Percentiles rank a stretch among this genome's conserved stretches.
Evolutionary conservation across 495 filamentous ascomycete genomes (phyloP).

Genomic region (Poronia punctata): DNA sequence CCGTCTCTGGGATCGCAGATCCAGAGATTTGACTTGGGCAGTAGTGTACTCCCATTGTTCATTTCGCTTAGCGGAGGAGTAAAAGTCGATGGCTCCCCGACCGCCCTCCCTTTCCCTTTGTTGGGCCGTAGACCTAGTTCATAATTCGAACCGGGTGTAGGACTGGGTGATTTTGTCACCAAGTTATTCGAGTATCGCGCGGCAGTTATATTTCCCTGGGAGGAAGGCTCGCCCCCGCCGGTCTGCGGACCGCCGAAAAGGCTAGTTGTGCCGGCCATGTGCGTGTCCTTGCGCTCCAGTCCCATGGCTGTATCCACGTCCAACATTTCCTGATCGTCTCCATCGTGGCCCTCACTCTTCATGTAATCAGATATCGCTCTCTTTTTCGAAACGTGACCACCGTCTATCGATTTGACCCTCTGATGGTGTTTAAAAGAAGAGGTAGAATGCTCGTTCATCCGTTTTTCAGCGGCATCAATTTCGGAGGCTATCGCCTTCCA

Average conservation of each 20-base stretch:
- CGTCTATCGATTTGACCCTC: constrained; percentile 25
- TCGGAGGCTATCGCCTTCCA: constrained; percentile 68
- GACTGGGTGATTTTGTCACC: constrained; percentile 25
- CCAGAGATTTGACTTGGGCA: constrained; percentile 36
- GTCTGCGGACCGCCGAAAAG: constrained; percentile 28
- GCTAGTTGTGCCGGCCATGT: constrained; percentile 22
- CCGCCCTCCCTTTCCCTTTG: constrained; percentile 29
- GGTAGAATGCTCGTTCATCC: constrained; percentile 30
- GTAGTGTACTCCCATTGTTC: constrained; percentile 7
- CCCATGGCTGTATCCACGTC: constrained; percentile 26
- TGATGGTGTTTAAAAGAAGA: constrained; percentile 22
- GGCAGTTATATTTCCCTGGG: constrained; percentile 17
- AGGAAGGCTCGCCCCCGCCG: constrained; percentile 18
- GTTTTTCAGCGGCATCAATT: constrained; percentile 59
- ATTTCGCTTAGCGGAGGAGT: constrained; percentile 22
- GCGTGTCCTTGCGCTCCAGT: constrained; percentile 25
- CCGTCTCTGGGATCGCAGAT: constrained; percentile 32
- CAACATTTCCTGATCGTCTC: constrained; percentile 41
- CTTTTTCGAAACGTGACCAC: constrained; percentile 39
- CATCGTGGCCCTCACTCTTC: constrained; percentile 13
- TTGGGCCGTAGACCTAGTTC: constrained; percentile 10
- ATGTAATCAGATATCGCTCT: constrained; percentile 34
- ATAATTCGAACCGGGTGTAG: constrained; percentile 17
- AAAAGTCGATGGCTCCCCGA: constrained; percentile 15
- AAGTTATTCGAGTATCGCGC: constrained; percentile 15